Base-by-base conservation (phyloP, 2,329 filamentous ascomycete genomes). In the Fusarium graminum region DNA sequence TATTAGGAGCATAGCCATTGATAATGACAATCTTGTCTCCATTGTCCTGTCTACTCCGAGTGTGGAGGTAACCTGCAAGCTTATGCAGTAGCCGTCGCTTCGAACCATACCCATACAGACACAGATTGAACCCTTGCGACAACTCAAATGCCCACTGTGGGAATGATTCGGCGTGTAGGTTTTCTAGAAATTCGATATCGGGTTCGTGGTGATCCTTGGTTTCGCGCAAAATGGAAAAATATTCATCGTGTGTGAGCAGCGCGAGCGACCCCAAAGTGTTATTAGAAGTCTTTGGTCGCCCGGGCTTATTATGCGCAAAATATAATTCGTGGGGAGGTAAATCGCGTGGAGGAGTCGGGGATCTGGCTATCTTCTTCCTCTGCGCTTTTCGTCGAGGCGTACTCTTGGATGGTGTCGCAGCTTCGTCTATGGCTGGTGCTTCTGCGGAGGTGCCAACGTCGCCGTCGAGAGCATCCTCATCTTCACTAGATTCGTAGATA, bases 131-230 rank as follows among this genome's bases (percentile, higher is more conserved):
- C 22, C 89, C 89, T 75, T 97, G 88, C 7, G 88, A 84, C 16
- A 98, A 85, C 80, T 99, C 95, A 75, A 98, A 97, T 1, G 86
- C 81, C 95, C 95, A 99, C 75, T 98, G 95, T 3, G 90, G 86
- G 75, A 97, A 98, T 1, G 91, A 93, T 62, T 91, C 88, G 42
- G 88, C 82, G 75, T 98, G 94, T 22, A 97, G 79, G 8, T 88
- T 85, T 68, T 91, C 84, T 26, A 99, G 81, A 66, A 91, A 90
- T 17, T 86, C 82, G 49, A 92, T 86, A 67, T 96, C 92, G 4
- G 83, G 78, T 32, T 82, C 81, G 75, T 97, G 94, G 0, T 86
- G 86, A 69, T 97, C 91, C 59, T 83, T 75, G 67, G 88, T 88
- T 34, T 85, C 81, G 34, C 86, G 84, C 29, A 92, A 81, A 41